A percentile compares a stretch with the other conserved stretches of the same genome.
phyloP scores from a whole-genome alignment of 108 stramenopile species.

The Chaetoceros tenuissimus region DNA sequence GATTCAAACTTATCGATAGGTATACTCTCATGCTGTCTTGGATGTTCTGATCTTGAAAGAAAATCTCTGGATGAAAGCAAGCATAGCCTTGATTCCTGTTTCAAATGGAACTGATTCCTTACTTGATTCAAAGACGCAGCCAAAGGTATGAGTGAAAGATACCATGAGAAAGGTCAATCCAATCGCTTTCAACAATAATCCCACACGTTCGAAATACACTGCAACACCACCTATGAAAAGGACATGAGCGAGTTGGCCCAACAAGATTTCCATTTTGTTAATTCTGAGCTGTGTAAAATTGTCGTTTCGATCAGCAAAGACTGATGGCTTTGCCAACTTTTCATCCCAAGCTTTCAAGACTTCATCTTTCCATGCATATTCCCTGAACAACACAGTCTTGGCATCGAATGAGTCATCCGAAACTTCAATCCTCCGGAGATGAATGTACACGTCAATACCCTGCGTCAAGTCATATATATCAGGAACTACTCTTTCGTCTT shows the following conservation, averaged over 20 bases:
- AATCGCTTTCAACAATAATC: slow-evolving; percentile 3
- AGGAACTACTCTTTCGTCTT: slow-evolving; percentile 29
- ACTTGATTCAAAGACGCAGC: slow-evolving; percentile 24
- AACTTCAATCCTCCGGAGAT: slow-evolving; percentile 17
- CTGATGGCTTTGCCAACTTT: slow-evolving; percentile 11
- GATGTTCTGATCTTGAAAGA: no score
- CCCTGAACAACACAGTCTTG: slow-evolving; percentile 30
- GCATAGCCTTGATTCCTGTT: slow-evolving; percentile 31
- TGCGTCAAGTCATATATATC: slow-evolving; percentile 35
- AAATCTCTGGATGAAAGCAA: not conserved
- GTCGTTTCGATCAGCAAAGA: slow-evolving; percentile 14
- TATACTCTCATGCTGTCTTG: no score
- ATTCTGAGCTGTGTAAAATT: slow-evolving; percentile 11
- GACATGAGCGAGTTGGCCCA: slow-evolving; percentile 15
- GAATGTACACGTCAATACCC: slow-evolving; percentile 32
- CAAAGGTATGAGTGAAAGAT: slow-evolving; percentile 26
- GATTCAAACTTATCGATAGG: no score
- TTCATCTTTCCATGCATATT: slow-evolving; percentile 31
- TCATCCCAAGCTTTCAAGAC: slow-evolving; percentile 30
- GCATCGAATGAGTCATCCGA: slow-evolving; percentile 16
- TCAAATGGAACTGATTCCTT: slow-evolving; percentile 44
- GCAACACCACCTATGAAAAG: slow-evolving; percentile 13
- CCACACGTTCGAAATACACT: slow-evolving; percentile 2
- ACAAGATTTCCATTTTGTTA: slow-evolving; percentile 9
- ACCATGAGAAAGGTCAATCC: slow-evolving; percentile 16